Evolutionary conservation across 805 yeast species (phyloP), one percentile per base, ranked within the genome.

Genomic region (Clavispora asparagi): DNA sequence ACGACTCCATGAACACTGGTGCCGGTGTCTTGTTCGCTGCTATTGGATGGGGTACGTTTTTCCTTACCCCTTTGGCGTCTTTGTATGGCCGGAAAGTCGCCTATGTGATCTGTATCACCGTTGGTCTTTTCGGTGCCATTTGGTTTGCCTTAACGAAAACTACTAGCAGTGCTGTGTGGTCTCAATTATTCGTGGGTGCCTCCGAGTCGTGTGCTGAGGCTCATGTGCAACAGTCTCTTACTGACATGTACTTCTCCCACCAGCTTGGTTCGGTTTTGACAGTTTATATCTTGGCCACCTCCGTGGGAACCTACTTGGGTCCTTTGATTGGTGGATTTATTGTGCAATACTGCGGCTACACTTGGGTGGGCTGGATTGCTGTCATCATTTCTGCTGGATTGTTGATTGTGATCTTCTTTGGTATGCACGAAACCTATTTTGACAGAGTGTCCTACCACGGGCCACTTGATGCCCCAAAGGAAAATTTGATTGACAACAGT

Each of bases 341-440:
- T 52, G 77, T 82, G 8, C 74, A 78, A 39, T 65, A 75, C 39
- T 70, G 77, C 26, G 74, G 79, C n/a, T 87, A 86, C 68, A 71
- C 85, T 56, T 87, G 95, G 95, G 87, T 85, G 7, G 89, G 90
- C 30, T 85, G 87, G 64, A 74, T 82, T 46, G 81, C 84, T 10
- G 90, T 82, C 37, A 57, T 66, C 41, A 73, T 81, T 40, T 72
- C 74, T 41, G 69, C 67, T 23, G 81, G 66, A 2, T 65, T 81
- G 27, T 62, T 85, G 46, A 48, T 78, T 1, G 73, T 83, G 12
- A 61, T 83, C 44, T 53, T 82, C 25, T 77, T 84, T 51, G 75
- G 76, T 16, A 78, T 85, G 57, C 91, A 85, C 59, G 95, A 87
- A 58, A 85, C 95, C 12, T 72, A 69, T 43, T 79, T 77, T 50